Conservation (phyloP, 495 filamentous ascomycete species). For the Talaromyces nanjingensis region DNA sequence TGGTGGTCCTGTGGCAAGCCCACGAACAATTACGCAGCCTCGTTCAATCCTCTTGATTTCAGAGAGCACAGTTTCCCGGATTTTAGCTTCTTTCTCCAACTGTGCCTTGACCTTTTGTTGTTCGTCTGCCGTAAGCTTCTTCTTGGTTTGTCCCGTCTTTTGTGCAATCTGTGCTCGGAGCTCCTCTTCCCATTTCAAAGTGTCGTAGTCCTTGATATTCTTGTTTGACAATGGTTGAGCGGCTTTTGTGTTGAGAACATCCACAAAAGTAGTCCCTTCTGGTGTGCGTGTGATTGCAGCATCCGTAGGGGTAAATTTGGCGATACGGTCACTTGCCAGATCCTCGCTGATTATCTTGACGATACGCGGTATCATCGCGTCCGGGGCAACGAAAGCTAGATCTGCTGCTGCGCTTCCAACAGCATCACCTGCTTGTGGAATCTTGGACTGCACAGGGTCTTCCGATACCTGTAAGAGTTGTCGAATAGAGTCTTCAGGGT, state of each 20-base stretch:
- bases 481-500: slow-evolving; percentile 42
- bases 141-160: slow-evolving; percentile 84
- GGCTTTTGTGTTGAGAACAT: slow-evolving; percentile 75
- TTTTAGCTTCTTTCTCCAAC: slow-evolving; percentile 73
- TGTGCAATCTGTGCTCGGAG: slow-evolving; percentile 78
- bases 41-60: slow-evolving; percentile 63
- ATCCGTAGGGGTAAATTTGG: slow-evolving; percentile 71
- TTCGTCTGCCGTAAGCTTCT: slow-evolving; percentile 85
- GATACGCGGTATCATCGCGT: slow-evolving; percentile 67
- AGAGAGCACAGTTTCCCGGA: slow-evolving; percentile 60
- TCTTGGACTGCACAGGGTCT: slow-evolving; percentile 34
- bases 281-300: slow-evolving; percentile 85
- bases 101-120: slow-evolving; percentile 86
- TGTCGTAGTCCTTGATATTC: slow-evolving; percentile 88
- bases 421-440: slow-evolving; percentile 51
- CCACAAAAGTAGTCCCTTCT: slow-evolving; percentile 79
- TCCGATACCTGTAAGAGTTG: slow-evolving; percentile 32
- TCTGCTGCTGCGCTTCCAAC: slow-evolving; percentile 79
- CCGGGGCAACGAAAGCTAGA: slow-evolving; percentile 87
- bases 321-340: slow-evolving; percentile 57
- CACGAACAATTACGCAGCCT: slow-evolving; percentile 76
- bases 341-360: slow-evolving; percentile 65
- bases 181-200: slow-evolving; percentile 93
- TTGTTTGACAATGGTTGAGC: slow-evolving; percentile 63
- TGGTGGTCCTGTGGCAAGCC: slow-evolving; percentile 76